Conservation (phyloP, 2,329 filamentous ascomycete genomes). For the Tolypocladium tropicale region DNA sequence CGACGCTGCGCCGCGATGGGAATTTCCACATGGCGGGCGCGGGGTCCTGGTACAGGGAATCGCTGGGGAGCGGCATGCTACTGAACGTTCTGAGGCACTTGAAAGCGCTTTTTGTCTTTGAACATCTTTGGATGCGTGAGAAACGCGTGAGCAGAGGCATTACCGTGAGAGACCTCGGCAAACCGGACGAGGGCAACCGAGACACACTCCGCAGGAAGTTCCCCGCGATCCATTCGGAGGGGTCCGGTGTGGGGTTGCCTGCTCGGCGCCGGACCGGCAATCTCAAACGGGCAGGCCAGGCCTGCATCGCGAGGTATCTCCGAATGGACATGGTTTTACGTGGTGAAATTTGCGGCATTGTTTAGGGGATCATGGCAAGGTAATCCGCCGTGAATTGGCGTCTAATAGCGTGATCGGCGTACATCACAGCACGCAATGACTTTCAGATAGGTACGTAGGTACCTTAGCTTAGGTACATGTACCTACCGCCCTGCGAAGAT, state of each 20-base stretch:
- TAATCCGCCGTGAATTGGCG: too few species aligned
- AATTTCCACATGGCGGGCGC: slow-evolving; percentile 51
- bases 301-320: not conserved
- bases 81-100: too few species aligned
- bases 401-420: not conserved
- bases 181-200: not conserved
- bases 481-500: too few species aligned
- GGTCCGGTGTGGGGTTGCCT: not conserved
- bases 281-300: not conserved
- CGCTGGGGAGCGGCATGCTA: slow-evolving; percentile 36
- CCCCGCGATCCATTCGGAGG: not conserved
- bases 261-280: not conserved
- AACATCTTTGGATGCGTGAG: not conserved
- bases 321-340: not conserved
- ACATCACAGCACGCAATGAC: too few species aligned
- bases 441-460: too few species aligned
- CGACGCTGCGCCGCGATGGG: slow-evolving; percentile 75
- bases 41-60: slow-evolving; percentile 35
- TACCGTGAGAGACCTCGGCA: not conserved
- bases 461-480: too few species aligned
- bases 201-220: not conserved
- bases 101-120: not conserved
- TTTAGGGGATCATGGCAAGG: too few species aligned
- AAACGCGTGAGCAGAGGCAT: not conserved
- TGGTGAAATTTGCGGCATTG: not conserved